Percentiles rank a stretch among this genome's conserved stretches.
These are phyloP conservation scores for Phytophthora brassicae DNA, from an alignment of 352 stramenopile genomes.

Conservation along the genomic window DNA sequence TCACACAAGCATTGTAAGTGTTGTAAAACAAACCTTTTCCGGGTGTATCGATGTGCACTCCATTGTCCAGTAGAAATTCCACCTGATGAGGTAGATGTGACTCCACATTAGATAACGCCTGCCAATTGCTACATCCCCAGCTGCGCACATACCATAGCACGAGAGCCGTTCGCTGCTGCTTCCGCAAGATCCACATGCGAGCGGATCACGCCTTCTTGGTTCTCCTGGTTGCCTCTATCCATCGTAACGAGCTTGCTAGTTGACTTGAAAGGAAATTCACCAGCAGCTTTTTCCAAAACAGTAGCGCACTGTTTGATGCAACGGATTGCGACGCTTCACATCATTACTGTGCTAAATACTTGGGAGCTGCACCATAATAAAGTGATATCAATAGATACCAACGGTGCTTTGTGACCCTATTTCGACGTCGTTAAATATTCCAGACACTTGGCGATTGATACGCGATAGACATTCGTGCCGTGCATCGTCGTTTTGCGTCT, in stretches of 20 bases:
- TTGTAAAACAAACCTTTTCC: constrained; percentile 38
- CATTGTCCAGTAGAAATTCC: constrained; percentile 61
- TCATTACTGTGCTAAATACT: background rate
- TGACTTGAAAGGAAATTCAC: background rate
- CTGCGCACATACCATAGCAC: constrained; percentile 44
- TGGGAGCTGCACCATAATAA: background rate
- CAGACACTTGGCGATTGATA: constrained; percentile 62
- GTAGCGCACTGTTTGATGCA: background rate
- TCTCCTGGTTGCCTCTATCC: constrained; percentile 38
- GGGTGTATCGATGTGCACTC: constrained; percentile 47
- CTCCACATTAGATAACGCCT: background rate
- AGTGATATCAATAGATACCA: constrained; percentile 14
- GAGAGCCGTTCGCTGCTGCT: constrained; percentile 59
- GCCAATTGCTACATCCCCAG: background rate
- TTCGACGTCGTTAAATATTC: constrained; percentile 48
- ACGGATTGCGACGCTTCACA: constrained; percentile 26
- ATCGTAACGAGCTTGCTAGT: constrained; percentile 11
- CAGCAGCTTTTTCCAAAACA: background rate
- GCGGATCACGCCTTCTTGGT: constrained; percentile 48
- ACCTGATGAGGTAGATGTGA: constrained; percentile 32
- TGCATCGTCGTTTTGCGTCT: constrained; percentile 70
- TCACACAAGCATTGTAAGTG: background rate
- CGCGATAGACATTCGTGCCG: constrained; percentile 63
- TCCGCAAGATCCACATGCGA: constrained; percentile 69
- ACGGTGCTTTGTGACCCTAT: background rate